phyloP scores from a whole-genome alignment of 2,329 filamentous ascomycete species.

The Fusarium abutilonis region DNA sequence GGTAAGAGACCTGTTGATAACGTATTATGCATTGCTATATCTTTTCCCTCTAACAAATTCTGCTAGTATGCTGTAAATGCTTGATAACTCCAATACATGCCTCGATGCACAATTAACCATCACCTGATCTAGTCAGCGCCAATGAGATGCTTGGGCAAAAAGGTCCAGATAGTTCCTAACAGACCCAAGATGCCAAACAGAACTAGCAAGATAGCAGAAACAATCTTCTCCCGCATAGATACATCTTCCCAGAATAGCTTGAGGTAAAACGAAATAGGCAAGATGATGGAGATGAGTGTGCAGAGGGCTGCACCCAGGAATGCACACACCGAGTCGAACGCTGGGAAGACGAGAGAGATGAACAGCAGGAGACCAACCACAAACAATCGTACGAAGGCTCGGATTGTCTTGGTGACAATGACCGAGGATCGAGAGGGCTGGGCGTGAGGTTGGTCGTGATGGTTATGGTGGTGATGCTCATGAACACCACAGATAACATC shows the following conservation, averaged over 20 bases:
- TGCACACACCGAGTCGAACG: slow-evolving; percentile 90
- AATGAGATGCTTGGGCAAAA: slow-evolving; percentile 80
- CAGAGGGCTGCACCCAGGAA: slow-evolving; percentile 90
- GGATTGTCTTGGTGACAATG: slow-evolving; percentile 57
- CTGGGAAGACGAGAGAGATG: slow-evolving; percentile 75
- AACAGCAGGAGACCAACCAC: slow-evolving; percentile 77
- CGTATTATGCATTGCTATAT: slow-evolving; percentile 23
- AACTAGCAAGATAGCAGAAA: slow-evolving; percentile 75
- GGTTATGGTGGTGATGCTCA: slow-evolving; percentile 52
- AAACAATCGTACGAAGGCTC: slow-evolving; percentile 71
- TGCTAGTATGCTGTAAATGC: slow-evolving; percentile 1
- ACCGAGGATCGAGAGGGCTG: slow-evolving; percentile 50
- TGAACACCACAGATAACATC: slow-evolving; percentile 84
- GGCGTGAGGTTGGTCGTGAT: slow-evolving; percentile 46
- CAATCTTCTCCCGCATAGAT: slow-evolving; percentile 65
- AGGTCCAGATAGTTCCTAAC: slow-evolving; percentile 86
- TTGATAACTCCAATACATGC: slow-evolving; percentile 26
- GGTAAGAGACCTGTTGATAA: neutral
- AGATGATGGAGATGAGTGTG: slow-evolving; percentile 91
- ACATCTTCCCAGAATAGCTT: slow-evolving; percentile 87
- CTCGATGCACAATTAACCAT: neutral
- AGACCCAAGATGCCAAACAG: slow-evolving; percentile 75
- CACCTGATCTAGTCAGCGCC: slow-evolving; percentile 56
- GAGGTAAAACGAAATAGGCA: slow-evolving; percentile 88
- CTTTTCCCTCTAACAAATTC: slow-evolving; percentile 3